A percentile compares a stretch with the other conserved stretches of the same genome.
These are phyloP conservation scores for Penicillium thymicola DNA, from an alignment of 2,329 filamentous ascomycete species.

Conservation along the genomic window DNA sequence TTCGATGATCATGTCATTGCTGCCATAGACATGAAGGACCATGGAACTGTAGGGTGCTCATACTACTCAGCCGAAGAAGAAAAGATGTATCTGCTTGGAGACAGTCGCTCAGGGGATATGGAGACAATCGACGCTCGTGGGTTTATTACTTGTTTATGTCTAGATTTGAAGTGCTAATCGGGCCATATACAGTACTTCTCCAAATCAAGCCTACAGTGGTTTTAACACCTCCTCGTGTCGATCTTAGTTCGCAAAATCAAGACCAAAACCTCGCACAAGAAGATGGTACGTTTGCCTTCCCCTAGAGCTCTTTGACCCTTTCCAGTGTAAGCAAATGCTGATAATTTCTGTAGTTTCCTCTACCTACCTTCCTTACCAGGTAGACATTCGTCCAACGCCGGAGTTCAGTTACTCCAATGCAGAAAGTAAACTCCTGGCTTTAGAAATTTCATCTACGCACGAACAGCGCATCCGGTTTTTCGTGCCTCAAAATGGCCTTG, in stretches of 20 bases:
- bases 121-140: slow-evolving; percentile 61
- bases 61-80: slow-evolving; percentile 73
- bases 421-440: slow-evolving; percentile 61
- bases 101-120: slow-evolving; percentile 66
- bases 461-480: slow-evolving; percentile 55
- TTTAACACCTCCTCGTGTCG: slow-evolving; percentile 55
- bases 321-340: background rate
- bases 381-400: slow-evolving; percentile 66
- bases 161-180: background rate
- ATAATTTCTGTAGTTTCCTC: slow-evolving; percentile 40
- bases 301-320: background rate
- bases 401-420: slow-evolving; percentile 71
- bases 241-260: slow-evolving; percentile 40
- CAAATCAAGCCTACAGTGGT: slow-evolving; percentile 62
- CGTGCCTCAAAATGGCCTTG: slow-evolving; percentile 57
- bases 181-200: slow-evolving; percentile 51
- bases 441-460: slow-evolving; percentile 52
- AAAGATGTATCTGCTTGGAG: slow-evolving; percentile 71
- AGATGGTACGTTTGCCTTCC: slow-evolving; percentile 30
- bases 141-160: slow-evolving; percentile 9
- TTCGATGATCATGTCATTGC: slow-evolving; percentile 67
- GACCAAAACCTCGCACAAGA: slow-evolving; percentile 45
- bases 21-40: slow-evolving; percentile 72
- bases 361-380: slow-evolving; percentile 55
- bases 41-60: slow-evolving; percentile 72